Evolutionary conservation across 768 basidiomycete species (phyloP).

Genomic region (Tricholoma terreum): DNA sequence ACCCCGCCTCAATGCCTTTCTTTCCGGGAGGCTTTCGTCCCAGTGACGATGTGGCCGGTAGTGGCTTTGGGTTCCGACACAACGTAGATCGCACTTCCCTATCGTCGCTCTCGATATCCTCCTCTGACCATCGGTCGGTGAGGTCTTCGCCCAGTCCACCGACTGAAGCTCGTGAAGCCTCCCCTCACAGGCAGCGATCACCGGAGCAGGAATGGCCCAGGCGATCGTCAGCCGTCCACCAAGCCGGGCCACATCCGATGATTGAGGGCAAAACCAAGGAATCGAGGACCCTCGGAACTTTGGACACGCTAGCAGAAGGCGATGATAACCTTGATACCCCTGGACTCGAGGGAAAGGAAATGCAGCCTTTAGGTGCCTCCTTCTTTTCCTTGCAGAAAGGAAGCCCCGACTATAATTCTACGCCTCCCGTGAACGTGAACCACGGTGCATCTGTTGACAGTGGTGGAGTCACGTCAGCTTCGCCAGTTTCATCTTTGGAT

Average conservation of each 20-base stretch:
- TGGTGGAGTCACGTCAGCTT: constrained; percentile 55
- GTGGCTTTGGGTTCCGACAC: constrained; percentile 44
- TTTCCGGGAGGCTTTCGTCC: constrained; percentile 67
- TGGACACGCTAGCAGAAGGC: constrained; percentile 54
- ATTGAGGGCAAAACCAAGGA: constrained; percentile 44
- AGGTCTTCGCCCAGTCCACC: constrained; percentile 70
- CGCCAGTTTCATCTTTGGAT: constrained; percentile 76
- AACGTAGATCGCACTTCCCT: constrained; percentile 47
- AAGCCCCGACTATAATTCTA: constrained; percentile 37
- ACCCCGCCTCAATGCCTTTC: constrained; percentile 82
- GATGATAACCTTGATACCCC: constrained; percentile 43
- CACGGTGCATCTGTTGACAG: constrained; percentile 40
- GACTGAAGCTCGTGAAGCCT: constrained; percentile 32
- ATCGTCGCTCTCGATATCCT: constrained; percentile 57
- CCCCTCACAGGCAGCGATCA: constrained; percentile 35
- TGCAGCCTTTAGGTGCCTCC: constrained; percentile 21
- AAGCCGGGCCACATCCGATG: constrained; percentile 40
- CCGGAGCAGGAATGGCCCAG: constrained; percentile 35
- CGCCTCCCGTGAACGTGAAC: constrained; percentile 44
- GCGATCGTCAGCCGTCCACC: constrained; percentile 46
- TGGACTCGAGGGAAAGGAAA: constrained; percentile 25
- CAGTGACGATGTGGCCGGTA: constrained; percentile 51
- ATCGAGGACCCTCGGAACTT: constrained; percentile 43
- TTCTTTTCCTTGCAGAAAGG: constrained; percentile 39
- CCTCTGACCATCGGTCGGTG: constrained; percentile 63